A percentile compares a stretch with the other conserved stretches of the same genome.
These are phyloP conservation scores for Globisporangium nodosum DNA, from an alignment of 352 stramenopile genomes.

Conservation along the genomic window DNA sequence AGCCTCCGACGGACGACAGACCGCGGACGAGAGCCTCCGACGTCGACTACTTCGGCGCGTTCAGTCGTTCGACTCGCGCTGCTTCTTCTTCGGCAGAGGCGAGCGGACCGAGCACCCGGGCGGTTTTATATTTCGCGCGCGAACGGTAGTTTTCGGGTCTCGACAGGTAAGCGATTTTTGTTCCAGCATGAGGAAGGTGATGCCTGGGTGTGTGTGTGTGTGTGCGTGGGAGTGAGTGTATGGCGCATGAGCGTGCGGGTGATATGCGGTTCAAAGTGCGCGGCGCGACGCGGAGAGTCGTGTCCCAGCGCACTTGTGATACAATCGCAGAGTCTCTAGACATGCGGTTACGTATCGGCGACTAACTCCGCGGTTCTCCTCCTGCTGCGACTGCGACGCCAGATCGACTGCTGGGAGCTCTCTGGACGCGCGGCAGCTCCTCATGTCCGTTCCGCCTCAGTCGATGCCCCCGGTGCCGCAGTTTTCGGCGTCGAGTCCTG, in stretches of 20 bases:
- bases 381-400: neutral
- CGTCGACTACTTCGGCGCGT: no score
- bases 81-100: neutral
- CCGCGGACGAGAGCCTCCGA: no score
- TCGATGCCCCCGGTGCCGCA: conserved; percentile 72
- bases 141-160: conserved; percentile 1
- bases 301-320: neutral
- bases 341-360: neutral
- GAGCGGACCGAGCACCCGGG: neutral
- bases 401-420: neutral
- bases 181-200: no score
- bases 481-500: conserved; percentile 43
- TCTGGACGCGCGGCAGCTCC: conserved; percentile 6
- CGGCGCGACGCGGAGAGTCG: neutral
- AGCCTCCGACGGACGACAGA: neutral
- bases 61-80: neutral
- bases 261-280: neutral
- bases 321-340: no score
- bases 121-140: conserved; percentile 2
- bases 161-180: conserved; percentile 2
- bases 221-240: neutral
- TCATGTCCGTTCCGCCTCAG: conserved; percentile 61
- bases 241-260: no score
- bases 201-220: neutral
- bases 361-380: neutral